Conservation (phyloP, 257 asterid genomes). For the Petrea volubilis region DNA sequence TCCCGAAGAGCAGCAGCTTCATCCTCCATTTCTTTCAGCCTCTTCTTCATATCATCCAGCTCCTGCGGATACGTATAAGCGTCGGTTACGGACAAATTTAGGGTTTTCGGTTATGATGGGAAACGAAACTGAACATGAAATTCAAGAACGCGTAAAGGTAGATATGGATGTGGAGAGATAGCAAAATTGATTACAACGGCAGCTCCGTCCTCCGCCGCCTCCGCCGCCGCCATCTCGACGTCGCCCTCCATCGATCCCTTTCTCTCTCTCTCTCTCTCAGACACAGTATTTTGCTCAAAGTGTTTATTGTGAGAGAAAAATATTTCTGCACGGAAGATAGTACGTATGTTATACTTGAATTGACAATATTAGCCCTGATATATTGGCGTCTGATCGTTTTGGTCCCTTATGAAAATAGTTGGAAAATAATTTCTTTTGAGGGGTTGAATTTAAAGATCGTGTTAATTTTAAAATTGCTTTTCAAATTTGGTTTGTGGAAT, state of each 20-base stretch:
- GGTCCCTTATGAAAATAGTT: background rate
- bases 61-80: slow-evolving; percentile 41
- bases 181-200: slow-evolving; percentile 31
- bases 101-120: slow-evolving; percentile 36
- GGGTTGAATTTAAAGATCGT: too few relatives aligned
- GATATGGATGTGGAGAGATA: background rate
- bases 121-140: background rate
- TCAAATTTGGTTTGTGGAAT: too few relatives aligned
- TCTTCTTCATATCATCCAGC: slow-evolving; percentile 76
- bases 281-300: background rate
- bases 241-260: slow-evolving; percentile 58
- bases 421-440: too few relatives aligned
- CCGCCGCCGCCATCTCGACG: slow-evolving; percentile 71
- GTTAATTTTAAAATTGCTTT: too few relatives aligned
- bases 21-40: slow-evolving; percentile 84
- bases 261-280: slow-evolving; percentile 6
- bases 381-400: background rate
- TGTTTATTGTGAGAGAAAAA: background rate
- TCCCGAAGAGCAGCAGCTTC: slow-evolving; percentile 84
- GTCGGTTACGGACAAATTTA: slow-evolving; percentile 17
- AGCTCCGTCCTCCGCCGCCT: slow-evolving; percentile 51
- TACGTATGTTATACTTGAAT: background rate
- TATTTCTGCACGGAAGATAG: background rate
- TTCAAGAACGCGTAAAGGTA: background rate
- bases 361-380: slow-evolving; percentile 28